Conservation (phyloP, 768 basidiomycete species). For the Suillus spraguei region DNA sequence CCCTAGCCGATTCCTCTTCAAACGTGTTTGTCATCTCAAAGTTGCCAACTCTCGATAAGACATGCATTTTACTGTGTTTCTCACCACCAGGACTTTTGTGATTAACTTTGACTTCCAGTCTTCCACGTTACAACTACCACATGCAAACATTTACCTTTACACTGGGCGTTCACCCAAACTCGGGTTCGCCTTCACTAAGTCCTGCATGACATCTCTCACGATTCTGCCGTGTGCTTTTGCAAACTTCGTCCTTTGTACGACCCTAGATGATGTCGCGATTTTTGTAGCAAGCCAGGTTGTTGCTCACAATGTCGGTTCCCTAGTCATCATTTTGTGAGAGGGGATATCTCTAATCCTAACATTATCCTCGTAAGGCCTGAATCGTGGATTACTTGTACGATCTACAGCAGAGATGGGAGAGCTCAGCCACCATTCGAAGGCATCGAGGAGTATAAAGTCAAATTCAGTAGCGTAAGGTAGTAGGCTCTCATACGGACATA, state of each 20-base stretch:
- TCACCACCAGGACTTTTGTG: no score
- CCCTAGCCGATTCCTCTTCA: no score
- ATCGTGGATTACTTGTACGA: not conserved
- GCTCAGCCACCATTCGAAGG: not conserved
- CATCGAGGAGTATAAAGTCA: not conserved
- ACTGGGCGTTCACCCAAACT: not conserved
- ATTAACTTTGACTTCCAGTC: no score
- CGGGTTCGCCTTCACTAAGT: not conserved
- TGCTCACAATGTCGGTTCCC: no score
- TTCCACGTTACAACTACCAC: no score
- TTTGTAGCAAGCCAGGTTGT: not conserved
- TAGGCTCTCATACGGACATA: constrained; percentile 63
- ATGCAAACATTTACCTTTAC: no score
- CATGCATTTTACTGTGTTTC: no score
- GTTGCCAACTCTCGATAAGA: no score
- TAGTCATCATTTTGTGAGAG: no score
- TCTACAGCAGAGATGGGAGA: not conserved
- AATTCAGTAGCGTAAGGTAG: not conserved
- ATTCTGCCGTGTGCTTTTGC: not conserved
- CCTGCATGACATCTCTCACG: not conserved
- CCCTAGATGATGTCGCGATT: not conserved
- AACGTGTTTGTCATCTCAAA: no score
- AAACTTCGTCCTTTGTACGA: not conserved
- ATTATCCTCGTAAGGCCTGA: not conserved
- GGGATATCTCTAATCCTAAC: no score